phyloP scores from a whole-genome alignment of 2,329 filamentous ascomycete species.

The Stagonosporopsis cucurbitacearum region DNA sequence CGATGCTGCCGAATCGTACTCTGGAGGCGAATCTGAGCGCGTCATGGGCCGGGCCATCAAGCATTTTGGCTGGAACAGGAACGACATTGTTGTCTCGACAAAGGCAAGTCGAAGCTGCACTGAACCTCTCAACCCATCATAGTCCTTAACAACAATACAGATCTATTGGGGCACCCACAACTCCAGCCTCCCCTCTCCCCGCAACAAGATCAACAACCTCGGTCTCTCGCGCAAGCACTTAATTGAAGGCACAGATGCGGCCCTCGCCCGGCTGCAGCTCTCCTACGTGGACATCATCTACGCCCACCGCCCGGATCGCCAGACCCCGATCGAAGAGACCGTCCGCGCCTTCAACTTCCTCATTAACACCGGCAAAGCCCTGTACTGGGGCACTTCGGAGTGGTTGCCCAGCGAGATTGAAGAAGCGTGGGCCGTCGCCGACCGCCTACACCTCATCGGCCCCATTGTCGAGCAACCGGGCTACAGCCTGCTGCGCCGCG shows the following conservation, averaged over 20 bases:
- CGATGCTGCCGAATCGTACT: conserved; percentile 64
- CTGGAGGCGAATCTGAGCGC: conserved; percentile 60
- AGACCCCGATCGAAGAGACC: conserved; percentile 74
- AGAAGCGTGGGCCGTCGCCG: conserved; percentile 64
- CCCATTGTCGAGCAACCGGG: conserved; percentile 61
- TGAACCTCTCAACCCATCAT: too few relatives aligned
- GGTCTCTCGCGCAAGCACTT: conserved; percentile 75
- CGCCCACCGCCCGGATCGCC: conserved; percentile 71
- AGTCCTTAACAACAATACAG: conserved; percentile 41
- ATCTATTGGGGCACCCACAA: conserved; percentile 69
- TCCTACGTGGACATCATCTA: conserved; percentile 74
- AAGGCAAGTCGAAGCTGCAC: conserved; percentile 51
- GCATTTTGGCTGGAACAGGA: conserved; percentile 64
- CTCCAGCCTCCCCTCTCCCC: conserved; percentile 49
- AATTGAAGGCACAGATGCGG: conserved; percentile 68
- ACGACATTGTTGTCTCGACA: conserved; percentile 64
- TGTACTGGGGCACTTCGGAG: conserved; percentile 70
- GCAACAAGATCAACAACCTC: conserved; percentile 70
- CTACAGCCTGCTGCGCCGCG: conserved; percentile 64
- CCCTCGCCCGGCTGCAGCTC: conserved; percentile 64
- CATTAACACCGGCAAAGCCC: conserved; percentile 70
- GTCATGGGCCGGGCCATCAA: conserved; percentile 64
- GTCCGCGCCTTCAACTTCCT: conserved; percentile 75
- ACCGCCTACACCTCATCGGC: conserved; percentile 65
- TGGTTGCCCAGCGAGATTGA: conserved; percentile 66